Conservation (phyloP, 2,329 filamentous ascomycete genomes). For the Westerdykella ornata region DNA sequence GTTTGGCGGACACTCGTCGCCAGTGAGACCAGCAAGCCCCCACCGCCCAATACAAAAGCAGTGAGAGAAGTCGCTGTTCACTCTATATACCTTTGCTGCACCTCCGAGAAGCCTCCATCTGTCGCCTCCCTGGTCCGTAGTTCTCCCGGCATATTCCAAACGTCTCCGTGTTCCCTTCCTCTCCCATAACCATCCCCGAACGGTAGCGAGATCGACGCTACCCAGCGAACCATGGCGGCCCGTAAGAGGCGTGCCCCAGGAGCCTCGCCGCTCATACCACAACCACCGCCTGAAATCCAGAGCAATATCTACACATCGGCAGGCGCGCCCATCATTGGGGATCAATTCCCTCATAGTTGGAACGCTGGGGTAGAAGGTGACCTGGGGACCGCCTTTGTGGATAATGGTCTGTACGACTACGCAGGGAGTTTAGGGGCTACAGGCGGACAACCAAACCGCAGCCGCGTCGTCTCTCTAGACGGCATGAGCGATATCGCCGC, state of each 20-base stretch:
- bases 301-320: conserved; percentile 38
- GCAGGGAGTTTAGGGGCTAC: conserved; percentile 20
- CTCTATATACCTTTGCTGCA: background rate
- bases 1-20: conserved; percentile 12
- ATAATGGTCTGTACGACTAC: conserved; percentile 34
- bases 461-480: conserved; percentile 30
- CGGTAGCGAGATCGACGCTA: background rate
- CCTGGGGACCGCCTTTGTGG: conserved; percentile 27
- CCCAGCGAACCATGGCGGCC: conserved; percentile 21
- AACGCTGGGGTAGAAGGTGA: conserved; percentile 20
- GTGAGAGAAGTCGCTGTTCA: conserved; percentile 1
- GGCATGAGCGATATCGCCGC: conserved; percentile 17
- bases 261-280: conserved; percentile 53
- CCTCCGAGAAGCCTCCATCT: background rate
- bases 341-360: conserved; percentile 34
- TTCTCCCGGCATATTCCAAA: background rate
- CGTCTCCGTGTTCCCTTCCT: background rate
- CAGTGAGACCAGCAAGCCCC: conserved; percentile 4
- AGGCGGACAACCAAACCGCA: conserved; percentile 16
- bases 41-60: conserved; percentile 7
- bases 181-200: background rate
- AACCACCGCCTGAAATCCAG: conserved; percentile 38
- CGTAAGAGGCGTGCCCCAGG: conserved; percentile 72
- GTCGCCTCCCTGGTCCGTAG: background rate
- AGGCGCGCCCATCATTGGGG: conserved; percentile 38